Evolutionary conservation across 1,284 basidiomycete species (phyloP).

Genomic region (Pseudozyma pruni): DNA sequence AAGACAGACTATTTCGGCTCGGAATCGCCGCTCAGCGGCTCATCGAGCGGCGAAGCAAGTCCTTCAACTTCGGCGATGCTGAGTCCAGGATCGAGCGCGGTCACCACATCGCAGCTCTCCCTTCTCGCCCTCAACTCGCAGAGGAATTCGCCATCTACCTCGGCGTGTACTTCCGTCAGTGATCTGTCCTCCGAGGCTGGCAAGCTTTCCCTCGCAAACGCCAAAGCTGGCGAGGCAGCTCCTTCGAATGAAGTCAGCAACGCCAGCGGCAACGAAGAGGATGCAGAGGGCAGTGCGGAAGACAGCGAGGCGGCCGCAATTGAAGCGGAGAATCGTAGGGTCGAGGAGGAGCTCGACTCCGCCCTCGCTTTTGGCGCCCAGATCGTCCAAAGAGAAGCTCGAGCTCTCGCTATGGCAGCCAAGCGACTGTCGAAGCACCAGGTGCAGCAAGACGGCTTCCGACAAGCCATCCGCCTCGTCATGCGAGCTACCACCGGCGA

Average conservation of each 20-base stretch:
- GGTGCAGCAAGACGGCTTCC: slow-evolving; percentile 41
- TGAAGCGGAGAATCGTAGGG: slow-evolving; percentile 32
- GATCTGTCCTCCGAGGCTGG: slow-evolving; percentile 33
- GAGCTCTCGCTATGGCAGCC: slow-evolving; percentile 45
- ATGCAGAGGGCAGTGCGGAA: slow-evolving; percentile 19
- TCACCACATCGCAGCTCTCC: slow-evolving; percentile 36
- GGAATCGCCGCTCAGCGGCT: slow-evolving; percentile 16
- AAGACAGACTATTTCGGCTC: slow-evolving; percentile 43
- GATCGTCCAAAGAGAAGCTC: slow-evolving; percentile 47
- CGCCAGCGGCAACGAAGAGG: background rate
- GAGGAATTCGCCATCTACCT: slow-evolving; percentile 33
- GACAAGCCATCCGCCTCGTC: slow-evolving; percentile 48
- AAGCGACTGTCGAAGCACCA: slow-evolving; percentile 38
- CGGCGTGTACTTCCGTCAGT: slow-evolving; percentile 46
- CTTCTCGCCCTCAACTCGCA: slow-evolving; percentile 25
- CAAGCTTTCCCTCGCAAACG: slow-evolving; percentile 21
- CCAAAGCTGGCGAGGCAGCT: background rate
- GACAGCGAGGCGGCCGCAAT: slow-evolving; percentile 35
- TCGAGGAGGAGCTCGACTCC: slow-evolving; percentile 41
- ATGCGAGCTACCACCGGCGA: slow-evolving; percentile 45
- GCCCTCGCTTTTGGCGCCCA: slow-evolving; percentile 38
- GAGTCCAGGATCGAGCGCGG: slow-evolving; percentile 33
- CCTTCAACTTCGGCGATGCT: slow-evolving; percentile 26
- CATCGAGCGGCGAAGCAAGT: slow-evolving; percentile 33
- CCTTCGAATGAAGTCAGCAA: background rate